Evolutionary conservation across 2,329 filamentous ascomycete species (phyloP).

Genomic region (Nemania diffusa): DNA sequence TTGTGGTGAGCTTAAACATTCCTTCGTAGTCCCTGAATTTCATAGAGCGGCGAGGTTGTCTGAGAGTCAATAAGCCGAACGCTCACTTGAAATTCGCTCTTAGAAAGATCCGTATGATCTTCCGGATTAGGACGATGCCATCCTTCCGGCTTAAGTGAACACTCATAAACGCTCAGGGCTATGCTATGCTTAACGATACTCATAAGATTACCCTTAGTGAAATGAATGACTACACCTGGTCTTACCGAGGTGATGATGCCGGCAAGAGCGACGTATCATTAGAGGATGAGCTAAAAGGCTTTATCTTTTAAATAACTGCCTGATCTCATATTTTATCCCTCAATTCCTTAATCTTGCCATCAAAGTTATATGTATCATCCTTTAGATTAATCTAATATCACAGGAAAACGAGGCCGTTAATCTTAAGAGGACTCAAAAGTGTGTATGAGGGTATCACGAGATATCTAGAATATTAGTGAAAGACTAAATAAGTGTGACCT

Average conservation of each 20-base stretch:
- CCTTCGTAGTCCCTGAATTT: no score
- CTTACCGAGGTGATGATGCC: constrained; percentile 10
- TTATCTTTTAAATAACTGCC: not conserved
- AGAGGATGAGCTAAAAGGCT: not conserved
- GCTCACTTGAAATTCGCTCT: constrained; percentile 1
- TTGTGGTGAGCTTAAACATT: no score
- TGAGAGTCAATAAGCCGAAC: not conserved
- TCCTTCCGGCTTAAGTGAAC: not conserved
- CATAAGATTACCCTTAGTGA: not conserved
- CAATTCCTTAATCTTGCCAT: constrained; percentile 12
- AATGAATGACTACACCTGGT: not conserved
- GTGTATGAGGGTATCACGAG: no score
- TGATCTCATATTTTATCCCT: constrained; percentile 3
- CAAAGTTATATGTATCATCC: not conserved
- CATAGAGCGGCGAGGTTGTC: no score
- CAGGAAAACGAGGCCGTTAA: no score
- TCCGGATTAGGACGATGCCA: not conserved
- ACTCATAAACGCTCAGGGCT: constrained; percentile 1
- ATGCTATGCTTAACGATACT: not conserved
- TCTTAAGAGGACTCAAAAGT: no score
- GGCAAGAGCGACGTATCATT: constrained; percentile 13
- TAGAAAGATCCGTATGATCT: not conserved
- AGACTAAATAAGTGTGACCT: constrained; percentile 7
- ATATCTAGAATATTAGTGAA: constrained; percentile 15
- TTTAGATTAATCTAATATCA: no score